phyloP scores from a whole-genome alignment of 768 basidiomycete genomes.

The Ramaria sp. region DNA sequence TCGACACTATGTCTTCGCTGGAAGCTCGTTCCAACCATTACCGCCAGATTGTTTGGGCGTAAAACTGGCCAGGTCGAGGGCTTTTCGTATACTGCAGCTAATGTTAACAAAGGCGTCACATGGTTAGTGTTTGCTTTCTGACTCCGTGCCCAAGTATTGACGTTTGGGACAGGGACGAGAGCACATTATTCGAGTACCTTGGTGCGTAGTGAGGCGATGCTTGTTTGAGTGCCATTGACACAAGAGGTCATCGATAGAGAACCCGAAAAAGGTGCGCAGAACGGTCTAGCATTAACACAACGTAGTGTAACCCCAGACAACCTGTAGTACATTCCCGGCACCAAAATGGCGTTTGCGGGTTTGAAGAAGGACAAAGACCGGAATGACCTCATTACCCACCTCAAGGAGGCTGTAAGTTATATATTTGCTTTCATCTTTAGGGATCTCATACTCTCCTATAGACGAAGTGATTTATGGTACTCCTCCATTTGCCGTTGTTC shows the following conservation, averaged over 20 bases:
- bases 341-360: constrained; percentile 98
- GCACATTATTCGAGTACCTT: constrained; percentile 91
- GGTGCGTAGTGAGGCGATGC: constrained; percentile 11
- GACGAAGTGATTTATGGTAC: no score
- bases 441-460: no score
- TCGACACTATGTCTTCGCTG: neutral
- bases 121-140: constrained; percentile 33
- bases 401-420: constrained; percentile 60
- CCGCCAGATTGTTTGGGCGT: constrained; percentile 63
- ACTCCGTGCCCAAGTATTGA: neutral
- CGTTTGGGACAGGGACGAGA: constrained; percentile 31
- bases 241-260: constrained; percentile 33
- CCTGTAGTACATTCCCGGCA: constrained; percentile 76
- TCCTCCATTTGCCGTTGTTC: no score
- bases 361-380: constrained; percentile 98
- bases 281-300: neutral
- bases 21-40: neutral
- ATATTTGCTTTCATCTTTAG: neutral
- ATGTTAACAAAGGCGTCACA: constrained; percentile 84
- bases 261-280: constrained; percentile 83
- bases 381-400: constrained; percentile 80
- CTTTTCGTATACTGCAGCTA: constrained; percentile 89
- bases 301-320: constrained; percentile 7
- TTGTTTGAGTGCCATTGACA: neutral
- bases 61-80: constrained; percentile 78